Conservation (phyloP, 352 stramenopile species). For the Globisporangium nagaii region DNA sequence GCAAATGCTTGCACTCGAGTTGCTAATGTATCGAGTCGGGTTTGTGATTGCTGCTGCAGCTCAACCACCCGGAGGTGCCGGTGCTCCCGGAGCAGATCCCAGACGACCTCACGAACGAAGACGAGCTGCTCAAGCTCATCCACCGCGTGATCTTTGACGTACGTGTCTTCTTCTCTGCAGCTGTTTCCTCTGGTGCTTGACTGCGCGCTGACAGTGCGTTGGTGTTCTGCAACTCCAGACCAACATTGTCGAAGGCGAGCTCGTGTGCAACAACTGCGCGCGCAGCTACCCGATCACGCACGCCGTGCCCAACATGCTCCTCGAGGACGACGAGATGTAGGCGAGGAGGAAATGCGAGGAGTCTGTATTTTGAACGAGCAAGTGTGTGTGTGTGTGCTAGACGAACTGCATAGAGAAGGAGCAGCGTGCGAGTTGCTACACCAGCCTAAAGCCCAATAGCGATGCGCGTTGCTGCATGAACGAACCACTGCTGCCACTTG, state of each 20-base stretch:
- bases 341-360: no score
- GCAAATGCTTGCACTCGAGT: background rate
- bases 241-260: slow-evolving; percentile 80
- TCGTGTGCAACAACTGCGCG: slow-evolving; percentile 83
- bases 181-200: no score
- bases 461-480: background rate
- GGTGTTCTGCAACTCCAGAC: slow-evolving; percentile 49
- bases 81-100: slow-evolving; percentile 63
- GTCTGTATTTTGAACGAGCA: background rate
- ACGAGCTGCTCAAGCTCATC: slow-evolving; percentile 70
- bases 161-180: slow-evolving; percentile 16
- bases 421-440: background rate
- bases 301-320: slow-evolving; percentile 81
- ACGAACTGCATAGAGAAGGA: no score
- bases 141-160: slow-evolving; percentile 82
- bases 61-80: slow-evolving; percentile 78
- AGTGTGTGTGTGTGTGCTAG: background rate
- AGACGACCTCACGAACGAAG: slow-evolving; percentile 42
- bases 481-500: no score
- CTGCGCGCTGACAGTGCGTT: no score
- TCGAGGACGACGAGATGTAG: slow-evolving; percentile 84
- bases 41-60: slow-evolving; percentile 18
- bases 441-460: background rate
- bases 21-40: background rate
- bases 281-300: slow-evolving; percentile 74